phyloP scores from a whole-genome alignment of 371 early-diverging fungal species.

The Mucor racemosus region DNA sequence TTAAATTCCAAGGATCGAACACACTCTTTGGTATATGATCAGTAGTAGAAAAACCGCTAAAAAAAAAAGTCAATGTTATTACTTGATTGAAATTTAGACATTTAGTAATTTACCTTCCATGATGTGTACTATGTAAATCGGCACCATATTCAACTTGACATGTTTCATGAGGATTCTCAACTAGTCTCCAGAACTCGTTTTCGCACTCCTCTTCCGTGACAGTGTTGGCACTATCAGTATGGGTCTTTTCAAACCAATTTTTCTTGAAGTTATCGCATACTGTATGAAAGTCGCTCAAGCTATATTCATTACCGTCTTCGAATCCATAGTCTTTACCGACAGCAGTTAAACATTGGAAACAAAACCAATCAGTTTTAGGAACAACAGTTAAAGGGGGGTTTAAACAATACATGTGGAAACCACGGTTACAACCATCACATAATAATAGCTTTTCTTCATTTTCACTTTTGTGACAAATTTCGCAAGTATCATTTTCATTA shows the following conservation, averaged over 20 bases:
- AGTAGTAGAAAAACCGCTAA: constrained; percentile 29
- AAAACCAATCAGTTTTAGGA: constrained; percentile 87
- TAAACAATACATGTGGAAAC: constrained; percentile 84
- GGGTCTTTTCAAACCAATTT: constrained; percentile 64
- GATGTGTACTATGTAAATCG: constrained; percentile 88
- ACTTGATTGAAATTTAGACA: background rate
- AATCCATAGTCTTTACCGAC: constrained; percentile 93
- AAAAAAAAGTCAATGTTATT: background rate
- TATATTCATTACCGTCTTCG: constrained; percentile 83
- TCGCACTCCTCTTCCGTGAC: constrained; percentile 87
- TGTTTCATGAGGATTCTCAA: constrained; percentile 83
- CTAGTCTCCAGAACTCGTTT: constrained; percentile 94
- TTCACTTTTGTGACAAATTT: constrained; percentile 63
- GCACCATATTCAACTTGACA: constrained; percentile 97
- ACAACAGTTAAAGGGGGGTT: constrained; percentile 68
- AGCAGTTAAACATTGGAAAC: constrained; percentile 78
- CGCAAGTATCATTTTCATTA: constrained; percentile 53
- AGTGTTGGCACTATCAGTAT: constrained; percentile 21
- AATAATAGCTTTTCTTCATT: constrained; percentile 72
- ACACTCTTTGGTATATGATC: constrained; percentile 42
- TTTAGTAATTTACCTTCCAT: constrained; percentile 72
- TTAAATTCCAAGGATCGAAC: constrained; percentile 85
- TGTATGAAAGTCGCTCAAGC: constrained; percentile 79
- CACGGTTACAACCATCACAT: constrained; percentile 89
- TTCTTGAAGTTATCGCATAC: constrained; percentile 83